Evolutionary conservation across 768 basidiomycete species (phyloP), one percentile per base, ranked within the genome.

Genomic region (Kwoniella sp.): DNA sequence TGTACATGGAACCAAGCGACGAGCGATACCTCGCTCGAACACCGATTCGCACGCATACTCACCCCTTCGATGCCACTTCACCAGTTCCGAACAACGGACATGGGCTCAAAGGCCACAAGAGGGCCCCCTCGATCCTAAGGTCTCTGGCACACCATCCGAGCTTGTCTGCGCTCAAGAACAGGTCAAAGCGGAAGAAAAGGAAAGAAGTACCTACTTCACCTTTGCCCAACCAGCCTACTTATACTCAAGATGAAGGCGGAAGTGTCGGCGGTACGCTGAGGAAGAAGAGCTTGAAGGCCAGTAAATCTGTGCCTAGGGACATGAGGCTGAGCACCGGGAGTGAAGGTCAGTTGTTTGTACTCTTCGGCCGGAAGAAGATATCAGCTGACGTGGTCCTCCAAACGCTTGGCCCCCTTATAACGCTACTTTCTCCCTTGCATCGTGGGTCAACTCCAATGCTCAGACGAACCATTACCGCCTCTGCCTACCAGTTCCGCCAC

Each of bases 111-210:
- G 52, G 58, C 51, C 66, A 67, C 54, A 28, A 29, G 30, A 20
- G 60, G 17, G 61, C 66, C 28, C 66, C 66, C 5, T 67, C 66
- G 1, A 56, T 67, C 25, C 38, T 67, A 4, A 34, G 66, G 34
- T 50, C 60, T 17, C 53, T 76, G 15, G 75, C 75, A 0, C 75
- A 76, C 51, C 71, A 74, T 64, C 73, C 75, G 9, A 68, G 65
- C 45, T 60, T 76, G 13, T 73, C 73, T 9, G 75, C 73, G 2
- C 60, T 76, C 12, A 70, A 67, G 58, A 38, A 28, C 2, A 64
- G 31, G 47, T 67, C 61, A 20, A 68, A 61, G 61, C 60, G 63
- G 60, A 57, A 53, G 52, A 57, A 63, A 52, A 34, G 56, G 17
- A 61, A 66, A 54, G 52, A 28, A 7, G 52, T 58, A 48, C 34